phyloP scores from a whole-genome alignment of 345 rosid genomes.

The Acer saccharum region DNA sequence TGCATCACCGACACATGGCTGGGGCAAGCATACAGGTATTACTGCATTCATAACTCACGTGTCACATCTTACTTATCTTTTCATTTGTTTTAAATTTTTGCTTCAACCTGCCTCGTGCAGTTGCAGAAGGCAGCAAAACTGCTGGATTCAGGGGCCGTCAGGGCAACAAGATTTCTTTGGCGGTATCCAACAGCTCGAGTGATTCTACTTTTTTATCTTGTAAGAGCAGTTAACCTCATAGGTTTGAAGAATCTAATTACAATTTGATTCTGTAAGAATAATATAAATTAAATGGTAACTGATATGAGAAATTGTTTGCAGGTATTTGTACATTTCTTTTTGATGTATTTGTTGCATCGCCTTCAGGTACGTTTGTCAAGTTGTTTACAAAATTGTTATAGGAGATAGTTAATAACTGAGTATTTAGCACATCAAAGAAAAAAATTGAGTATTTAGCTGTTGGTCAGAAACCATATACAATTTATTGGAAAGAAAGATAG shows the following conservation, averaged over 20 bases:
- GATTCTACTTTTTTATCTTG: constrained; percentile 80
- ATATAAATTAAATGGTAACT: constrained; percentile 19
- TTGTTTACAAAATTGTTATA: not conserved
- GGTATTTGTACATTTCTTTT: constrained; percentile 95
- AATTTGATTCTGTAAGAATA: constrained; percentile 3
- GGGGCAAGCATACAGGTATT: constrained; percentile 81
- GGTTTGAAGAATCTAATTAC: not conserved
- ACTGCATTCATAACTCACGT: constrained; percentile 7
- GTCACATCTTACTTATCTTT: constrained; percentile 1
- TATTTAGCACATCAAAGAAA: no score
- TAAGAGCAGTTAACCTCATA: constrained; percentile 32
- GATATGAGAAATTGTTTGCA: constrained; percentile 36
- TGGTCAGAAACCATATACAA: not conserved
- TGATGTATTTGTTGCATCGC: constrained; percentile 95
- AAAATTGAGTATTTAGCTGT: not conserved
- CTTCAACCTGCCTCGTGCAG: constrained; percentile 44
- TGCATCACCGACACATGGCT: constrained; percentile 85
- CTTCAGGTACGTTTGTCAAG: constrained; percentile 68
- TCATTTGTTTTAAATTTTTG: constrained; percentile 12
- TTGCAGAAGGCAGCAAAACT: constrained; percentile 91
- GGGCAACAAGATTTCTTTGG: constrained; percentile 98
- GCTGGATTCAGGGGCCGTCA: constrained; percentile 91
- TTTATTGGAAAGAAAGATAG: not conserved
- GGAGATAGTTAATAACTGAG: not conserved
- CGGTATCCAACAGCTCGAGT: constrained; percentile 93